A percentile compares a stretch with the other conserved stretches of the same genome.
Evolutionary conservation across 208 protist species (phyloP).

Genomic region (Lotmaria passim): DNA sequence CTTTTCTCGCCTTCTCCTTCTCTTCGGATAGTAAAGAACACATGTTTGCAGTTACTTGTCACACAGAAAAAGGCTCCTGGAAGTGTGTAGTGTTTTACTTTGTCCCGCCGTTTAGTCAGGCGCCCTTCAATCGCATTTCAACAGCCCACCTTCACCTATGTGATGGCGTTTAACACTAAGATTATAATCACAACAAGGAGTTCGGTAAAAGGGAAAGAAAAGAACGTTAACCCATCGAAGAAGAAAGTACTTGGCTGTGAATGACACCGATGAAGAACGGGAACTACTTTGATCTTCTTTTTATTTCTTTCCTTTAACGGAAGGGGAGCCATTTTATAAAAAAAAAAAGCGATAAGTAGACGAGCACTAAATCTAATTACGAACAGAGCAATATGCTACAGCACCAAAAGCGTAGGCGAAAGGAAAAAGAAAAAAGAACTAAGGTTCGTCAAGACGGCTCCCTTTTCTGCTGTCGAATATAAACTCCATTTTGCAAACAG

Average conservation of each 20-base stretch:
- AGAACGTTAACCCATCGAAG: constrained; percentile 9
- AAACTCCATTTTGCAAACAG: no score
- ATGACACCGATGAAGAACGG: neutral
- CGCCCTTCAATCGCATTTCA: constrained; percentile 3
- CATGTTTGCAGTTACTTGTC: no score
- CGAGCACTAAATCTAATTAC: constrained; percentile 7
- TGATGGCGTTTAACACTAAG: constrained; percentile 8
- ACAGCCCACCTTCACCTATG: constrained; percentile 11
- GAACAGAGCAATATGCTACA: neutral
- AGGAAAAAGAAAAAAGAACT: constrained; percentile 3
- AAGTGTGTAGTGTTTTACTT: no score
- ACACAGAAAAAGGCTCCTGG: no score
- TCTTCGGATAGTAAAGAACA: no score
- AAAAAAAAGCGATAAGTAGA: neutral
- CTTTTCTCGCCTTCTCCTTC: no score
- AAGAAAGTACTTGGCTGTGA: neutral
- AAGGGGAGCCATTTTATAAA: neutral
- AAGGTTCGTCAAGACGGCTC: neutral
- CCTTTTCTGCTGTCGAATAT: neutral
- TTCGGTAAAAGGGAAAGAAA: constrained; percentile 18
- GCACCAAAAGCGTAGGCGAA: constrained; percentile 1
- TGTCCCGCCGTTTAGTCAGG: no score
- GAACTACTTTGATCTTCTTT: neutral
- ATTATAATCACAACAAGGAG: constrained; percentile 11
- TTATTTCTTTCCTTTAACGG: neutral